phyloP scores from a whole-genome alignment of 306 rosid genomes.

The Benincasa hispida region DNA sequence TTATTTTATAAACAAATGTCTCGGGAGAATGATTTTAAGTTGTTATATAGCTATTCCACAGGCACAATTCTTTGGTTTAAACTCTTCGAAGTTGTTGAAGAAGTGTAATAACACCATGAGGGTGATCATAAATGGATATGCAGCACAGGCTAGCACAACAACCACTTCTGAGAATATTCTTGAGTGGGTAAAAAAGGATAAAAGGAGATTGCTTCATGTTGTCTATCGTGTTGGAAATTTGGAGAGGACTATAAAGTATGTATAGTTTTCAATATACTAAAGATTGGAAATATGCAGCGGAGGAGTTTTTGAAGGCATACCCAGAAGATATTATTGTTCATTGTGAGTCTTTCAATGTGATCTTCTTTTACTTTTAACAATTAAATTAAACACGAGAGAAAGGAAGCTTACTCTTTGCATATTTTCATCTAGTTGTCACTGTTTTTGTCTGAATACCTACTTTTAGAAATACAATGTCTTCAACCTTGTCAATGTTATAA shows the following conservation, averaged over 20 bases:
- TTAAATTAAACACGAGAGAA: no score
- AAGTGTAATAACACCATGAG: constrained; percentile 19
- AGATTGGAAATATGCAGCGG: no score
- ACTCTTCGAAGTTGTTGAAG: constrained; percentile 40
- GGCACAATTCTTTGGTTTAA: constrained; percentile 34
- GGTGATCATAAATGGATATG: constrained; percentile 32
- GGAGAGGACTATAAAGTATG: constrained; percentile 83
- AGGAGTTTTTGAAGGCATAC: no score
- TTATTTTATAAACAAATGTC: not conserved
- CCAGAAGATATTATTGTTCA: no score
- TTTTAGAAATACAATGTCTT: no score
- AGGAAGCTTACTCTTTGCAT: no score
- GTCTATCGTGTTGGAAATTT: constrained; percentile 78
- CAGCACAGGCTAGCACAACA: constrained; percentile 38
- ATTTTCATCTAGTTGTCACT: no score
- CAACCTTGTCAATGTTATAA: no score
- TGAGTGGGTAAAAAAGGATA: constrained; percentile 78
- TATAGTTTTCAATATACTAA: not conserved
- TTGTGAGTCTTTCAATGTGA: no score
- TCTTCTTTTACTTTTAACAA: no score
- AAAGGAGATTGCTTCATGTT: constrained; percentile 69
- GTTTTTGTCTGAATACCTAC: no score
- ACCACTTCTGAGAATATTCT: constrained; percentile 45
- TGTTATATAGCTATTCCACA: constrained; percentile 39
- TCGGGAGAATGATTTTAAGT: constrained; percentile 10